Evolutionary conservation across 2,329 filamentous ascomycete genomes (phyloP).

Genomic region (Hypoxylon sp.): DNA sequence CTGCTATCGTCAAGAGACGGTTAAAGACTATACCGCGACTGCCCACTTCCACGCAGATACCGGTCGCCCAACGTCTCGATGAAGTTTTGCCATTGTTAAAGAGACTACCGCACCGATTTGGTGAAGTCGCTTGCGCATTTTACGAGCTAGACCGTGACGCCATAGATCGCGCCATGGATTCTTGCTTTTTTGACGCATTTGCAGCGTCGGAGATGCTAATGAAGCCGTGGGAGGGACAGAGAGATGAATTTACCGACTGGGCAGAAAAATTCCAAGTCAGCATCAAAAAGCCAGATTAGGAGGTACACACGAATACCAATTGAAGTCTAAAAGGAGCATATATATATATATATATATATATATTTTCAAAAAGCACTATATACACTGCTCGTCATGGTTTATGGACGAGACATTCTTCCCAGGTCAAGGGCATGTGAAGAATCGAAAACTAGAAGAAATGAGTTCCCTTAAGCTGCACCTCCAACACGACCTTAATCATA

Average conservation of each 20-base stretch:
- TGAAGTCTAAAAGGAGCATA: conserved; percentile 12
- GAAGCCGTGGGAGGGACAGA: conserved; percentile 73
- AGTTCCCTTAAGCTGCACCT: not conserved
- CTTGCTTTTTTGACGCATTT: conserved; percentile 73
- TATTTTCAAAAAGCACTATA: conserved; percentile 14
- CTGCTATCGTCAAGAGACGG: conserved; percentile 78
- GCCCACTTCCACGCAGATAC: conserved; percentile 53
- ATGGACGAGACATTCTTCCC: conserved; percentile 1
- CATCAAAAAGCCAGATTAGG: conserved; percentile 62
- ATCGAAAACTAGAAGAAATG: not conserved
- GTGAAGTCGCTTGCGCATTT: conserved; percentile 79
- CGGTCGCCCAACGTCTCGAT: conserved; percentile 65
- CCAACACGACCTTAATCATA: conserved; percentile 43
- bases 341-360: conserved; percentile 35
- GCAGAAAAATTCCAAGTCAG: conserved; percentile 70
- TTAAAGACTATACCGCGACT: conserved; percentile 71
- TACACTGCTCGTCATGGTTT: conserved; percentile 6
- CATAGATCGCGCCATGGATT: conserved; percentile 71
- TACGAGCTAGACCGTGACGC: conserved; percentile 76
- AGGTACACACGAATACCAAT: conserved; percentile 25
- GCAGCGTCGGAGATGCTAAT: conserved; percentile 69
- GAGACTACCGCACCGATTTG: conserved; percentile 75
- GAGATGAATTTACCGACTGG: conserved; percentile 87
- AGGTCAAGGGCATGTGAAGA: conserved; percentile 1
- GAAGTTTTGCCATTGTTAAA: conserved; percentile 70